Evolutionary conservation across 192 early-diverging fungal species (phyloP), one percentile per base, ranked within the genome.

Genomic region (Coemansia furcata): DNA sequence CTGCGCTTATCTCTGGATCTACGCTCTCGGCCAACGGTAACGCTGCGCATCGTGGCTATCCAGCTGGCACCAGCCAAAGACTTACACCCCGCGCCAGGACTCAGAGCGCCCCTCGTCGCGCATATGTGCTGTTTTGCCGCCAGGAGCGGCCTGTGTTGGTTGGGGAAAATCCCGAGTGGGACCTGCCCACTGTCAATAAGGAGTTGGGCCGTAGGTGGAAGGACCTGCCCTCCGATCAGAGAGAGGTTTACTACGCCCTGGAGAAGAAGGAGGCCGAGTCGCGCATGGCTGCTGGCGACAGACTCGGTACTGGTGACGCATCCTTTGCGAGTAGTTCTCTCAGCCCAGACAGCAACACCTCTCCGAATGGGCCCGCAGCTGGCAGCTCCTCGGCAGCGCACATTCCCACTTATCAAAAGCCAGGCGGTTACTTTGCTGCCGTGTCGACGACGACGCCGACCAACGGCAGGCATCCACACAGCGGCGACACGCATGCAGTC

Each of bases 131-230:
- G 39, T 83, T 83, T 47, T 83, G 80, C 29, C 63, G 80, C 10
- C 65, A 74, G 40, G 76, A 78, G 68, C 62, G 80, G 1, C 80
- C 80, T 6, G 30, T 71, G 59, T 38, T 83, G 29, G 74, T 78
- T 8, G 47, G 62, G 7, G 80, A 66, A 29, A 83, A 83, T 43
- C 69, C 71, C 14, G 15, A 59, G 23, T 83, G 80, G 80, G 80
- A 83, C 47, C 67, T 83, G 63, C 80, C 80, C 0, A 72, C 69
- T 1, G 80, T 83, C 63, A 83, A 83, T 69, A 83, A 83, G 62
- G 80, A 83, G 69, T 71, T 83, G 42, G 80, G 80, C 32, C 80
- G 80, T 32, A 66, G 54, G 40, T 83, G 80, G 80, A 83, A 83
- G 66, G 80, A 83, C 57, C 58, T 83, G 65, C 52, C 66, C 0